Conservation (phyloP, 2,329 filamentous ascomycete species). For the Fusarium drepaniforme region DNA sequence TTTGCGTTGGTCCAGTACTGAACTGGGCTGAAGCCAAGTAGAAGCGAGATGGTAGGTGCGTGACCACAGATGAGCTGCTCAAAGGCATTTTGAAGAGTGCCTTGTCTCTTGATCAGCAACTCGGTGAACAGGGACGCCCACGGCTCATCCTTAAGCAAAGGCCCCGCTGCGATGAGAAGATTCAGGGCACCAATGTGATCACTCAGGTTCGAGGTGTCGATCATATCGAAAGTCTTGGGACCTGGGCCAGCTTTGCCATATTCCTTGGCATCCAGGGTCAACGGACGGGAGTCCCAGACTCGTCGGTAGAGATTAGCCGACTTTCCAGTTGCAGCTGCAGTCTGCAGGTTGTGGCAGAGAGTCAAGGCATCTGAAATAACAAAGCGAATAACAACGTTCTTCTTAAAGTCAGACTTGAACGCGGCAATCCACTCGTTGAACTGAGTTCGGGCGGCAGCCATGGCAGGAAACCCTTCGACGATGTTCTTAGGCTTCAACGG, state of each 20-base stretch:
- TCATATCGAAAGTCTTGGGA: conserved; percentile 63
- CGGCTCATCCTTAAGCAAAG: conserved; percentile 58
- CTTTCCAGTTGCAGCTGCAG: conserved; percentile 45
- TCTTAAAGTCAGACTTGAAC: conserved; percentile 49
- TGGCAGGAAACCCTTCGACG: conserved; percentile 37
- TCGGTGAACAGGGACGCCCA: conserved; percentile 65
- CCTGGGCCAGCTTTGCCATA: conserved; percentile 53
- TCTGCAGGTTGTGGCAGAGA: conserved; percentile 65
- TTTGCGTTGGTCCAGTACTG: conserved; percentile 65
- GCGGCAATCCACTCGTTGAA: conserved; percentile 61
- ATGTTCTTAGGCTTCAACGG: conserved; percentile 48
- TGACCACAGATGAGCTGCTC: conserved; percentile 60
- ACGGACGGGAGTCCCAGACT: conserved; percentile 51
- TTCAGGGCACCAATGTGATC: conserved; percentile 56
- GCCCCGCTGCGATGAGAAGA: conserved; percentile 55
- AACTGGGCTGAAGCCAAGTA: conserved; percentile 63
- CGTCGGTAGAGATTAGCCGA: conserved; percentile 57
- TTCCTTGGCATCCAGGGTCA: conserved; percentile 56
- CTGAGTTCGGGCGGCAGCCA: conserved; percentile 55
- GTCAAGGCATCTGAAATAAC: conserved; percentile 61
- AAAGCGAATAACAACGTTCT: conserved; percentile 58
- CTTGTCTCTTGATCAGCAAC: conserved; percentile 51
- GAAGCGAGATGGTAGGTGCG: conserved; percentile 58
- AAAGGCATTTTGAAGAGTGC: conserved; percentile 46
- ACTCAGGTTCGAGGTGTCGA: conserved; percentile 64